phyloP scores from a whole-genome alignment of 208 protist genomes.

The Trypanosoma platydactyli region DNA sequence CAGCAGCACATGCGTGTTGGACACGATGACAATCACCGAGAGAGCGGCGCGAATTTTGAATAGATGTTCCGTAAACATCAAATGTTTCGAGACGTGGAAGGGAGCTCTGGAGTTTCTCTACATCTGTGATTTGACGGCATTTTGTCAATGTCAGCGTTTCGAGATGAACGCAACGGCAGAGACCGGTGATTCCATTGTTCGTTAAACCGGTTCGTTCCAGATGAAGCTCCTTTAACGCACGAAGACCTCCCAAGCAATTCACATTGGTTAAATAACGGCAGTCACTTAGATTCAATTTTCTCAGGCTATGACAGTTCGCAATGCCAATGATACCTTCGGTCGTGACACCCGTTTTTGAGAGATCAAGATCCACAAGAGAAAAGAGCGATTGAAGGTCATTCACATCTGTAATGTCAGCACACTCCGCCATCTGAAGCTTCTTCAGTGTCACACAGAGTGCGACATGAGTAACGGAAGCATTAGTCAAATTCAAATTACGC shows the following conservation, averaged over 20 bases:
- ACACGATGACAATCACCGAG: conserved; percentile 46
- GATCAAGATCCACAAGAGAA: conserved; percentile 45
- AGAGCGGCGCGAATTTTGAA: conserved; percentile 38
- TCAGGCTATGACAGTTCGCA: conserved; percentile 42
- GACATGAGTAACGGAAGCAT: conserved; percentile 42
- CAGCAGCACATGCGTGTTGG: conserved; percentile 54
- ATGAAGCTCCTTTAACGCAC: conserved; percentile 52
- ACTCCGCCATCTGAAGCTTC: conserved; percentile 49
- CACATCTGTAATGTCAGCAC: conserved; percentile 54
- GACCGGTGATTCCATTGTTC: conserved; percentile 43
- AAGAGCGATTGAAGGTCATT: conserved; percentile 40
- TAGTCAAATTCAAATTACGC: conserved; percentile 44
- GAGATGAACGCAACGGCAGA: conserved; percentile 50
- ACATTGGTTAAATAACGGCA: conserved; percentile 69
- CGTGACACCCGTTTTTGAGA: conserved; percentile 56
- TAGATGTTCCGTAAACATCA: conserved; percentile 80
- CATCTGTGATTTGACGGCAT: conserved; percentile 52
- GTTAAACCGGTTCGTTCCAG: conserved; percentile 50
- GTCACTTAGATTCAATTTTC: conserved; percentile 52
- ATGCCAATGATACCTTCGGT: conserved; percentile 55
- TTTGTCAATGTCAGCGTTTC: conserved; percentile 66
- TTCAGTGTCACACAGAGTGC: conserved; percentile 41
- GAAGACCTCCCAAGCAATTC: conserved; percentile 49
- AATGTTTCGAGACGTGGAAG: conserved; percentile 60
- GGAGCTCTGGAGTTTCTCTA: conserved; percentile 39